phyloP scores from a whole-genome alignment of 495 filamentous ascomycete species.

The Bacidia gigantensis region DNA sequence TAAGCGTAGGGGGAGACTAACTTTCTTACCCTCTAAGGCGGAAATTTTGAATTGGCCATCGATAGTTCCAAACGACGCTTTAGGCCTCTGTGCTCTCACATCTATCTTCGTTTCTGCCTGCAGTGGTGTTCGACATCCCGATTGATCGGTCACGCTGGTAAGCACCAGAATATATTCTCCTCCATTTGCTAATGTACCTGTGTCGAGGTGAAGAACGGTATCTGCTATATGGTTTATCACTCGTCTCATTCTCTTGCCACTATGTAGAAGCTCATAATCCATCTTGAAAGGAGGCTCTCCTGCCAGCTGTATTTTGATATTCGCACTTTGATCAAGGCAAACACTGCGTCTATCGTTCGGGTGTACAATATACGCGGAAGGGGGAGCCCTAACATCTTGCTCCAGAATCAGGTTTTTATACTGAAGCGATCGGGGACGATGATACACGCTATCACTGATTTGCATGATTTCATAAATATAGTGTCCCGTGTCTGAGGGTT shows the following conservation, averaged over 20 bases:
- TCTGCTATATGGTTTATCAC: constrained; percentile 47
- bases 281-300: constrained; percentile 80
- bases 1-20: constrained; percentile 67
- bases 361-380: constrained; percentile 58
- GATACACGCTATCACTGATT: constrained; percentile 71
- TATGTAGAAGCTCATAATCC: constrained; percentile 88
- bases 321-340: constrained; percentile 70
- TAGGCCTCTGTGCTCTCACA: constrained; percentile 74
- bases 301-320: constrained; percentile 54
- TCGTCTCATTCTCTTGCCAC: constrained; percentile 62
- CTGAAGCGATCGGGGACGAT: constrained; percentile 29
- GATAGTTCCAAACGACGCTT: constrained; percentile 66
- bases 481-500: constrained; percentile 66
- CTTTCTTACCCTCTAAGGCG: constrained; percentile 58
- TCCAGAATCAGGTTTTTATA: constrained; percentile 49
- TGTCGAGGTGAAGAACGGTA: constrained; percentile 52
- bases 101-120: constrained; percentile 70
- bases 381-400: constrained; percentile 85
- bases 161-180: constrained; percentile 80
- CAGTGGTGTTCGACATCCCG: constrained; percentile 69
- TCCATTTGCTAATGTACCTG: constrained; percentile 55
- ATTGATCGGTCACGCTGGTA: constrained; percentile 70
- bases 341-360: constrained; percentile 38
- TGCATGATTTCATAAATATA: constrained; percentile 74
- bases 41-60: constrained; percentile 59